These are phyloP conservation scores for Salvia sclarea DNA, from an alignment of 305 asterid species.

Conservation along the genomic window DNA sequence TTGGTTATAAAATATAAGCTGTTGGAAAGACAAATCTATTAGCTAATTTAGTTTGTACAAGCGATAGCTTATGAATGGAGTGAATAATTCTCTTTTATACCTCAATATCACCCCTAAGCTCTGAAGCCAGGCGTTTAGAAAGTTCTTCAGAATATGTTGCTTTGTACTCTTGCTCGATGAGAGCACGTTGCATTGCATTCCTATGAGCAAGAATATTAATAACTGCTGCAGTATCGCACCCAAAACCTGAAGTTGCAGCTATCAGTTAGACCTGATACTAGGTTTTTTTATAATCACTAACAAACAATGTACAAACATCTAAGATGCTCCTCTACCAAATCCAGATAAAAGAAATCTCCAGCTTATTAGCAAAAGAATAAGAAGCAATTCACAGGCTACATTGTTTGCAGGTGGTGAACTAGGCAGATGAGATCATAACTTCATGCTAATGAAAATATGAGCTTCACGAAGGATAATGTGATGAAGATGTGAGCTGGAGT, in stretches of 20 bases:
- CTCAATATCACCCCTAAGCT: constrained; percentile 82
- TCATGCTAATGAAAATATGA: neutral
- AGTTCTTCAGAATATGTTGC: constrained; percentile 74
- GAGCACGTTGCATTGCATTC: constrained; percentile 75
- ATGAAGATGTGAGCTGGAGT: neutral
- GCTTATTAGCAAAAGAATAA: constrained; percentile 2
- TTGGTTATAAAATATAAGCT: neutral
- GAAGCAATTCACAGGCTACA: neutral
- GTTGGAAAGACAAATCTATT: neutral
- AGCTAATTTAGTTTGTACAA: neutral
- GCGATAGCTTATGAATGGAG: neutral
- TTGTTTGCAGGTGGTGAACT: neutral
- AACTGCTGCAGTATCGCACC: constrained; percentile 85
- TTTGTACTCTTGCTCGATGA: constrained; percentile 80
- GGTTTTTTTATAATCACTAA: neutral
- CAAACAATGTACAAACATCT: neutral
- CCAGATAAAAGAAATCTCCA: neutral
- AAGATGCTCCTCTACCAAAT: neutral
- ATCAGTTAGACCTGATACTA: constrained; percentile 3
- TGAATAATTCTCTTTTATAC: constrained; percentile 37
- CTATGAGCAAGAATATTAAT: constrained; percentile 86
- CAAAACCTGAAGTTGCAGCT: constrained; percentile 58
- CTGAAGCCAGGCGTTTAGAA: constrained; percentile 67
- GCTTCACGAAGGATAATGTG: neutral
- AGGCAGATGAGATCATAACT: neutral